Base-by-base conservation (phyloP, 2,329 filamentous ascomycete genomes). In the Colletotrichum kahawae region DNA sequence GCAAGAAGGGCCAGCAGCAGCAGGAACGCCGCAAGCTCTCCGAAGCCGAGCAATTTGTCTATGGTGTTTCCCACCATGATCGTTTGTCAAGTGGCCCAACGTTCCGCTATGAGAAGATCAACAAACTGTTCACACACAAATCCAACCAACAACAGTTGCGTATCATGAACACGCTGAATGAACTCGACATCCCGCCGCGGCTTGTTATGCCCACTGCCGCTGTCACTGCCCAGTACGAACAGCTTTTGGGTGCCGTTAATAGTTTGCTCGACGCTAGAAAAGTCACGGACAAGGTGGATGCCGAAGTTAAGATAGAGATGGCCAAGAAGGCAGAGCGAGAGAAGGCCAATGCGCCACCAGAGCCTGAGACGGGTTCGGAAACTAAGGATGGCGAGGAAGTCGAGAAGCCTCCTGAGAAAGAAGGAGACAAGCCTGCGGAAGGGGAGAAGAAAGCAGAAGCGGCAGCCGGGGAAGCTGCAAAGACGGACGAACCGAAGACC, bases 61-160 rank as follows among this genome's bases (percentile, higher is more conserved):
- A 96, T 81, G 97, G 96, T 77, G 94, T 99, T 12, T 91, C 93
- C 9, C 92, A 95, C 78, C 94, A 96, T 82, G 96, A 98, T 71
- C 94, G 96, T 33, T 89, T 98, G 51, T 92, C 93, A 2, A 94
- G 93, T 10, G 96, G 97, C 8, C 95, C 98, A 43, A 93, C 95
- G 16, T 98, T 98, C 89, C 94, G 96, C 14, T 95, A 95, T 33
- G 94, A 96, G 79, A 93, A 92, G 82, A 91, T 96, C 74, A 93
- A 93, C 78, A 95, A 95, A 83, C 90, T 95, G 29, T 93, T 95
- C 71, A 92, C 92, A 48, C 93, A 93, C 77, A 96, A 96, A 85
- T 93, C 91, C 18, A 91, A 93, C 69, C 91, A 94, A 76, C 94
- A 96, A 82, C 94, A 95, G 78, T 85, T 92, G 76, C 94, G 94